Evolutionary conservation across 352 stramenopile species (phyloP), one percentile per base, ranked within the genome.

Genomic region (Phytopythium montanum): DNA sequence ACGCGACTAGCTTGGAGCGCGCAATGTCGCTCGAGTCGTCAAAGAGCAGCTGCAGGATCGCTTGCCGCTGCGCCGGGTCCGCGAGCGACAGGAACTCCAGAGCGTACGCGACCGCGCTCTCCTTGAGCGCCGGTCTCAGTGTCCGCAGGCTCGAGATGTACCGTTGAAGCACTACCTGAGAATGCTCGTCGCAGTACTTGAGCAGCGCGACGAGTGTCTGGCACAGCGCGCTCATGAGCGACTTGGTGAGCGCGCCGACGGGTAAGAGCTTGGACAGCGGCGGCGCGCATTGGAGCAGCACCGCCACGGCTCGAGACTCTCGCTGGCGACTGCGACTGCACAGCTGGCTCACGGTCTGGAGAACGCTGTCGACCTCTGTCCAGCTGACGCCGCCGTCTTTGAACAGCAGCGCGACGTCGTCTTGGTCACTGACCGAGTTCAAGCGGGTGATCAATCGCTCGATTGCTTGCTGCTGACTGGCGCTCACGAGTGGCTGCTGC

Each of bases 11-110:
- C 39, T 92, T 94, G 42, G 66, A 79, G 62, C 88, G 91, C n/a
- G 81, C 80, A 18, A 89, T 72, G 48, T 92, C 82, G 49, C 85
- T 90, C 18, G 77, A 53, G 46, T 94, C 82, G 49, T 90, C 69
- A 41, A 92, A 92, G 26, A 94, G 65, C 36, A 76, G 65, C 48
- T 83, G 70, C 50, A 94, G 54, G 21, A 94, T 81, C 36, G 73
- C 61, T n/a, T 74, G 72, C 10, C 75, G 70, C 49, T 89, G 76
- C 1, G 31, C 29, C 1, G 60, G 49, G 34, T 82, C 70, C 1
- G 81, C 80, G 34, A 92, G 84, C 14, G 68, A 64, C 23, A 94
- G 66, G 38, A 87, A 92, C 6, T 94, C 82, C n/a, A 80, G 55
- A 34, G 88, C 72, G 31, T 70, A 78, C 14, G 76, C 72, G 25